A percentile compares a stretch with the other conserved stretches of the same genome.
These are phyloP conservation scores for Holtermanniella nyarrowii DNA, from an alignment of 768 basidiomycete genomes.

Conservation along the genomic window DNA sequence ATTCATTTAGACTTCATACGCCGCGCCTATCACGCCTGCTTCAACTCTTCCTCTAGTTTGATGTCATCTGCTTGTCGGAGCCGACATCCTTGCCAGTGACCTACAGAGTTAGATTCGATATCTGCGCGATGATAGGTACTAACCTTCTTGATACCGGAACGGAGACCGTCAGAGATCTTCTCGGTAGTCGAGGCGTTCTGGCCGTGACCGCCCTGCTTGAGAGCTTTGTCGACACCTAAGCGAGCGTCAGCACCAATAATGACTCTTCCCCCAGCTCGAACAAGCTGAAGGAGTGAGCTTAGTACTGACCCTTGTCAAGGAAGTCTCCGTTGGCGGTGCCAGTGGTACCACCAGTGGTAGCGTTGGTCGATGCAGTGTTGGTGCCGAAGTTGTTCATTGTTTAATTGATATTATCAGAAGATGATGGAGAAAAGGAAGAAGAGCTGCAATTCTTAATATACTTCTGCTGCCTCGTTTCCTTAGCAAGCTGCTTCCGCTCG, in stretches of 20 bases:
- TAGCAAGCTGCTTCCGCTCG: too few relatives aligned
- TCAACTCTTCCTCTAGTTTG: too few relatives aligned
- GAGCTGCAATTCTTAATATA: too few relatives aligned
- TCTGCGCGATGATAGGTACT: neutral
- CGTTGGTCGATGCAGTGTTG: neutral
- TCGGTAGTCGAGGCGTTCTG: slow-evolving; percentile 20
- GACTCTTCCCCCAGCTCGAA: neutral
- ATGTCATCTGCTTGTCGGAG: slow-evolving; percentile 11
- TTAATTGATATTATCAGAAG: neutral
- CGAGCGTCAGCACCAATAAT: slow-evolving; percentile 7
- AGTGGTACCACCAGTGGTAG: neutral
- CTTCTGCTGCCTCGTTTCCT: too few relatives aligned
- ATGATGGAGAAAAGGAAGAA: neutral
- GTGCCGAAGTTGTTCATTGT: neutral
- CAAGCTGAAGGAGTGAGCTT: neutral
- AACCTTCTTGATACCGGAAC: slow-evolving; percentile 25
- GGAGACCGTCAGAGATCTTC: slow-evolving; percentile 30
- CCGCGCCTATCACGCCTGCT: too few relatives aligned
- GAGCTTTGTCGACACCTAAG: slow-evolving; percentile 14
- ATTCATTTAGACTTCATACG: too few relatives aligned
- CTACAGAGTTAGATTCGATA: neutral
- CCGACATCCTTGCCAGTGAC: slow-evolving; percentile 19
- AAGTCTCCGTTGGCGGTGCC: slow-evolving; percentile 1
- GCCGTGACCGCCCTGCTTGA: slow-evolving; percentile 14
- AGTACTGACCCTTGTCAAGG: slow-evolving; percentile 2